Conservation (phyloP, 2,329 filamentous ascomycete species). For the Nemania diffusa region DNA sequence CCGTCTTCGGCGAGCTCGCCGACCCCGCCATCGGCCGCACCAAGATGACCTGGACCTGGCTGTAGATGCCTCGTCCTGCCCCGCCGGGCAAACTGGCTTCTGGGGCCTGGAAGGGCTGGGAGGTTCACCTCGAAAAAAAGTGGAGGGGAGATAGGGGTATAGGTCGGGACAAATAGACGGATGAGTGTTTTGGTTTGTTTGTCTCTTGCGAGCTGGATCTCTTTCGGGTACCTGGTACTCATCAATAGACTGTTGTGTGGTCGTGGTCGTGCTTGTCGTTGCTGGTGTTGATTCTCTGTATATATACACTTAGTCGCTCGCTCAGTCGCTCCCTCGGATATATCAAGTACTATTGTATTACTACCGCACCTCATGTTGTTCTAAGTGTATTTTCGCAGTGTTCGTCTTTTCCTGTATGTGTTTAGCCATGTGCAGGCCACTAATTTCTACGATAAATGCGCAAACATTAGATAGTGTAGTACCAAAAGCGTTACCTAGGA, state of each 20-base stretch:
- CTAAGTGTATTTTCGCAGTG: neutral
- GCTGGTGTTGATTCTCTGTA: slow-evolving; percentile 25
- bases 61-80: slow-evolving; percentile 1
- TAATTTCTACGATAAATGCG: neutral
- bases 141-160: neutral
- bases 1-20: slow-evolving; percentile 34
- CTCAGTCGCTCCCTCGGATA: slow-evolving; percentile 23
- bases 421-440: neutral
- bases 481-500: neutral
- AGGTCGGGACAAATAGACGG: neutral
- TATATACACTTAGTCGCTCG: slow-evolving; percentile 19
- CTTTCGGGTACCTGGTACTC: neutral
- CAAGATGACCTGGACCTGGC: slow-evolving; percentile 34
- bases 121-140: neutral
- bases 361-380: neutral
- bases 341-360: neutral
- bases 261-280: slow-evolving; percentile 7
- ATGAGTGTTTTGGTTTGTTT: neutral
- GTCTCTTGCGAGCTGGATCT: neutral
- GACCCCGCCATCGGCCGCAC: slow-evolving; percentile 27
- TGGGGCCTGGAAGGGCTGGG: neutral
- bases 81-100: neutral
- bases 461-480: neutral
- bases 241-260: slow-evolving; percentile 5
- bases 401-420: neutral